phyloP scores from a whole-genome alignment of 176 grass and related monocot species.

The Musa beccarii region DNA sequence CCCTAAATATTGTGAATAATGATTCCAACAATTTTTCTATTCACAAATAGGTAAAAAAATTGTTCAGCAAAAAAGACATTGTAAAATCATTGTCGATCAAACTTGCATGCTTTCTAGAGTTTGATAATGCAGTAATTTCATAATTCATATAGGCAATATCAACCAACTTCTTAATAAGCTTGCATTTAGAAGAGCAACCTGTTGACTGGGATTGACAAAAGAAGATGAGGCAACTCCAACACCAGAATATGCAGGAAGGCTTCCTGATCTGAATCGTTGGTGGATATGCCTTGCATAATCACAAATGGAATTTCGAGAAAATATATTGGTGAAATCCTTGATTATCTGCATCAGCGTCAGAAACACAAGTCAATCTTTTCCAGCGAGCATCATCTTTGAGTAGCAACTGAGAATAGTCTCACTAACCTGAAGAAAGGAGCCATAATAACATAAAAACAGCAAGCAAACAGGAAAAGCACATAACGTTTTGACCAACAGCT shows the following conservation, averaged over 20 bases:
- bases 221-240: slow-evolving; percentile 60
- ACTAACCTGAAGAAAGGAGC: slow-evolving; percentile 63
- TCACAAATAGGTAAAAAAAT: neutral
- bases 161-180: neutral
- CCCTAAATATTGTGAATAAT: neutral
- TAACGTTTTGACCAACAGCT: slow-evolving; percentile 48
- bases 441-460: slow-evolving; percentile 65
- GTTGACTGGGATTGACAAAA: slow-evolving; percentile 59
- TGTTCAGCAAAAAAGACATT: neutral
- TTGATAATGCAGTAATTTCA: neutral
- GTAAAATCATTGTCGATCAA: neutral
- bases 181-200: slow-evolving; percentile 27
- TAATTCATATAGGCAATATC: too few species aligned
- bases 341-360: slow-evolving; percentile 36
- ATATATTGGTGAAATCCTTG: slow-evolving; percentile 39
- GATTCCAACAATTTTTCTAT: neutral
- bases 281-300: slow-evolving; percentile 39
- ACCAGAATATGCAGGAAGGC: slow-evolving; percentile 63
- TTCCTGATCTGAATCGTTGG: slow-evolving; percentile 58
- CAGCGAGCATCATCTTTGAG: slow-evolving; percentile 1
- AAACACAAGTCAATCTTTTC: slow-evolving; percentile 16
- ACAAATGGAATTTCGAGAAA: slow-evolving; percentile 22
- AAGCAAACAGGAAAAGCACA: slow-evolving; percentile 61
- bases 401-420: neutral
- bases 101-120: neutral